Base-by-base conservation (phyloP, 257 asterid species). In the Fraxinus cuspidata region DNA sequence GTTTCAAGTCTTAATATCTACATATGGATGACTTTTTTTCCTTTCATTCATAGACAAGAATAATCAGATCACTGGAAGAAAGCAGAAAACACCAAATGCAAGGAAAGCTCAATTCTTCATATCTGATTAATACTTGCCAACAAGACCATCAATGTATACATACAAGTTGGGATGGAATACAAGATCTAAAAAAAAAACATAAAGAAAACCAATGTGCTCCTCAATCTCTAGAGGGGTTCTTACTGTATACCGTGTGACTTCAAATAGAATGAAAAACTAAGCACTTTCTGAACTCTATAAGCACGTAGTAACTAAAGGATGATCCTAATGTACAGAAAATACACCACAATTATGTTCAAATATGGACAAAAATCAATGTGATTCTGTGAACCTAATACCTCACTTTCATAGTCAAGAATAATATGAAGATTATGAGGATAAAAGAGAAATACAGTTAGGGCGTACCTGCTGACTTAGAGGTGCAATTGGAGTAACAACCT, bases 401-500 rank as follows among this genome's bases (percentile, higher is more conserved):
- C 7, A 56, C n/a, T 60, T 71, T 3, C 65, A 75, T 34, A 13
- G 44, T 10, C 64, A n/a, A 77, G 16, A n/a, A 58, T 58, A n/a
- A 58, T 58, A 58, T 21, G 67, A 58, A 72, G 8, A 63, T 70
- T 25, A 71, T 32, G 53, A 79, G 35, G 31, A 65, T 21, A 38
- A 9, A 80, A 25, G 63, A 68, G 44, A 56, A 80, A 53, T 15
- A 34, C 19, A 53, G 28, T 67, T 53, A 77, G 72, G 71, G 73
- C 72, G 71, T 95, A 95, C 99, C 99, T 95, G 99, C 81, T 95
- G 98, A 86, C 99, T 95, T 79, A 95, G 83, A 77, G 99, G 99
- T 21, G 99, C 99, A 77, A 95, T 87, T 65, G 99, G 99, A 74
- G 99, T 95, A 85, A 95, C 99, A 85, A 95, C 99, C 99, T 95